Evolutionary conservation across 2,329 filamentous ascomycete species (phyloP).

Genomic region (Apiospora aurea): DNA sequence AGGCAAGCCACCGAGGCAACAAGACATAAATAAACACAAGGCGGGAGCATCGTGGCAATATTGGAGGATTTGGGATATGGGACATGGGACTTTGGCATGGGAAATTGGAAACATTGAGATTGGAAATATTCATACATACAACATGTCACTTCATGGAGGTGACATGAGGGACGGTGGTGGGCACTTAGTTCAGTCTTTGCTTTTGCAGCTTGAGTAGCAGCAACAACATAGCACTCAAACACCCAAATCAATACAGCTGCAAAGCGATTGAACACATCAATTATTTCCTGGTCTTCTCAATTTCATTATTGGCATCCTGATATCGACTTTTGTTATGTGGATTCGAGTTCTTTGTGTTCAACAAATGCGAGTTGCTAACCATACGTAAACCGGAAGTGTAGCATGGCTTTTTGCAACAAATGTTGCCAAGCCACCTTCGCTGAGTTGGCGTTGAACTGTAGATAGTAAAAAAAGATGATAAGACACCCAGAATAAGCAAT

Average conservation of each 20-base stretch:
- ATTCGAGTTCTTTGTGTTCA: no score
- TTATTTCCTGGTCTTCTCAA: not conserved
- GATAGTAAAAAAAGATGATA: no score
- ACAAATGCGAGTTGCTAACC: no score
- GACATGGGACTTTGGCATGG: not conserved
- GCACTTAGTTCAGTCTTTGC: not conserved
- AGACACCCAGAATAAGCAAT: no score
- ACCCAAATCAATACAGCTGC: not conserved
- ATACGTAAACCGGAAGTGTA: no score
- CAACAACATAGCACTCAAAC: not conserved
- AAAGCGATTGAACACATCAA: not conserved
- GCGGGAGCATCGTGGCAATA: conserved; percentile 4
- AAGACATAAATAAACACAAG: not conserved
- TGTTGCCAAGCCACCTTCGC: no score
- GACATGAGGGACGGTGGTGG: not conserved
- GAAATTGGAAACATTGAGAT: not conserved
- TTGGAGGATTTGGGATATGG: not conserved
- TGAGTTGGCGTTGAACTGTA: no score
- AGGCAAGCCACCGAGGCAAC: not conserved
- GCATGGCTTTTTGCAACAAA: no score
- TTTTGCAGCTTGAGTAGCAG: not conserved
- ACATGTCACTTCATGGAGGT: not conserved
- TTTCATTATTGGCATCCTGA: not conserved
- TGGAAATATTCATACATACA: not conserved
- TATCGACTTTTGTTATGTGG: no score